phyloP scores from a whole-genome alignment of 306 rosid genomes.

The Cyamopsis tetragonoloba region DNA sequence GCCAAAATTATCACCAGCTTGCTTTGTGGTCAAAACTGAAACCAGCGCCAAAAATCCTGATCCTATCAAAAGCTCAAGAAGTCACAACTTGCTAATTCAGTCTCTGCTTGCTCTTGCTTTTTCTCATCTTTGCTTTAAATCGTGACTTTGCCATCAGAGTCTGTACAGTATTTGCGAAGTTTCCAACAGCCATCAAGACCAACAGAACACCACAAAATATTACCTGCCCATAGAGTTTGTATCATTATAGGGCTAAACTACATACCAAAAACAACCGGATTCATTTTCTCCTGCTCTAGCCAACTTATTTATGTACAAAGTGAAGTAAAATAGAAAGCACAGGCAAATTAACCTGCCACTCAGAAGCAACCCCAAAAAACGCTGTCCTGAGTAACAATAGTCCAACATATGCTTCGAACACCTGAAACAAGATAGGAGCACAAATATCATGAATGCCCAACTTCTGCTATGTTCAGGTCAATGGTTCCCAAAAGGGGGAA shows the following conservation, averaged over 20 bases:
- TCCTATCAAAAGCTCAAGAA: slow-evolving; percentile 21
- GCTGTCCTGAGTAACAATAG: slow-evolving; percentile 73
- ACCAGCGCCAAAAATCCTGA: slow-evolving; percentile 28
- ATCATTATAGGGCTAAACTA: background rate
- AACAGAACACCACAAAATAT: slow-evolving; percentile 73
- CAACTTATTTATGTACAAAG: background rate
- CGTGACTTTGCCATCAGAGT: slow-evolving; percentile 82
- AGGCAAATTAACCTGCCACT: slow-evolving; percentile 80
- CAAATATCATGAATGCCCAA: slow-evolving; percentile 16
- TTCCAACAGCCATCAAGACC: slow-evolving; percentile 89
- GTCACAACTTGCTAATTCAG: slow-evolving; percentile 39
- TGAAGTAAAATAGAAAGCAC: slow-evolving; percentile 7
- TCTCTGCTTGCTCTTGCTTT: slow-evolving; percentile 84
- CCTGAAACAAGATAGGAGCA: slow-evolving; percentile 43
- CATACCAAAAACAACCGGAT: slow-evolving; percentile 3
- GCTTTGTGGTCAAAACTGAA: slow-evolving; percentile 45
- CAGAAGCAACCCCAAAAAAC: slow-evolving; percentile 58
- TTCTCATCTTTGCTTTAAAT: slow-evolving; percentile 96
- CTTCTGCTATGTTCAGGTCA: slow-evolving; percentile 9
- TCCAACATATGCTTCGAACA: slow-evolving; percentile 93
- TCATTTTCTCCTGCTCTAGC: background rate
- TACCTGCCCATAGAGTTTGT: slow-evolving; percentile 60
- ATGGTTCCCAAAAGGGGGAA: background rate
- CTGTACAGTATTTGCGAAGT: slow-evolving; percentile 84
- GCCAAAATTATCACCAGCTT: slow-evolving; percentile 38